These are phyloP conservation scores for Crithidia brevicula DNA, from an alignment of 208 protist genomes.

Conservation along the genomic window DNA sequence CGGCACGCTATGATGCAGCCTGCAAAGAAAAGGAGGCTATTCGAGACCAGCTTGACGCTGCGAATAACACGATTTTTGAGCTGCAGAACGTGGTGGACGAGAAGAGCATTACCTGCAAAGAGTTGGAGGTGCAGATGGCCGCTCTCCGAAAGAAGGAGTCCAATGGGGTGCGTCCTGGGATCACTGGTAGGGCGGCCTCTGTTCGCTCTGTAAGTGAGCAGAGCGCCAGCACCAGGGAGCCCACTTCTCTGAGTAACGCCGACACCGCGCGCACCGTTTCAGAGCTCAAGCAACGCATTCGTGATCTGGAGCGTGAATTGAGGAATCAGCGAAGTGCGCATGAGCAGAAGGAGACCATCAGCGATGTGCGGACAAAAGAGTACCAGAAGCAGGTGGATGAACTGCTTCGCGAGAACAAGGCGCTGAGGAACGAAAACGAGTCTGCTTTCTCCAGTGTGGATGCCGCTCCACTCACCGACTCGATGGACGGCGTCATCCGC, in stretches of 20 bases:
- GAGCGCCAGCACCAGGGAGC: conserved; percentile 5
- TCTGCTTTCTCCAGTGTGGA: neutral
- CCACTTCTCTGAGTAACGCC: neutral
- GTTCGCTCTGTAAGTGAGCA: conserved; percentile 11
- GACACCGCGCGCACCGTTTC: conserved; percentile 2
- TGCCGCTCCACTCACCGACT: neutral
- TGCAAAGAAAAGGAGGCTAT: conserved; percentile 46
- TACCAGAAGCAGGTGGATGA: conserved; percentile 56
- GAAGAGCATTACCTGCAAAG: conserved; percentile 48
- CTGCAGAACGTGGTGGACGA: conserved; percentile 43
- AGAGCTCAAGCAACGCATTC: conserved; percentile 21
- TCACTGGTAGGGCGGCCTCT: neutral
- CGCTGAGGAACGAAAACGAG: conserved; percentile 14
- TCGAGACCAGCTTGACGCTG: conserved; percentile 47
- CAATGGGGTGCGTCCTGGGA: neutral
- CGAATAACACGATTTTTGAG: conserved; percentile 38
- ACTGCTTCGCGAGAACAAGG: conserved; percentile 51
- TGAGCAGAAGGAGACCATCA: conserved; percentile 41
- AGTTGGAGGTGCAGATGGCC: conserved; percentile 52
- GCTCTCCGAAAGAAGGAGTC: conserved; percentile 29
- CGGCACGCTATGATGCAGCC: conserved; percentile 20
- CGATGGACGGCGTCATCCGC: conserved; percentile 32
- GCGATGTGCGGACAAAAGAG: conserved; percentile 28
- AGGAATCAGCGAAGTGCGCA: conserved; percentile 6
- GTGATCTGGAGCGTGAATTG: conserved; percentile 30